Percentiles rank a stretch among this genome's conserved stretches.
Conservation (phyloP, 768 basidiomycete genomes). For the Leccinum uliginosum region DNA sequence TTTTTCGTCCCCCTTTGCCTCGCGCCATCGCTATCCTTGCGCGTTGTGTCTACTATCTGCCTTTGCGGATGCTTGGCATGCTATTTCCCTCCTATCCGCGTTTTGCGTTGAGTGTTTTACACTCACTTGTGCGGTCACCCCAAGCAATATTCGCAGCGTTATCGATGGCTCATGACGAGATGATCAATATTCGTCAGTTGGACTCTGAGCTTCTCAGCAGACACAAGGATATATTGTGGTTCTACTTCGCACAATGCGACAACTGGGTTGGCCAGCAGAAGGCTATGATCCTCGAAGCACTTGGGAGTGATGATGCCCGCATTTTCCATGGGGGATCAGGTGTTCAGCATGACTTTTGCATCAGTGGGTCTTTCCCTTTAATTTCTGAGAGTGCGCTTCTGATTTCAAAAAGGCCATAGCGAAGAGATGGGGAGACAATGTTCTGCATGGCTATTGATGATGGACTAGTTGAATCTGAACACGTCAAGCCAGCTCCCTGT, state of each 20-base stretch:
- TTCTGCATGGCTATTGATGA: conserved; percentile 35
- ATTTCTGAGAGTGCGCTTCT: background rate
- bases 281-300: conserved; percentile 36
- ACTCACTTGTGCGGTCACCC: conserved; percentile 48
- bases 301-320: conserved; percentile 34
- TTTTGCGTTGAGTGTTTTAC: conserved; percentile 42
- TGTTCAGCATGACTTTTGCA: conserved; percentile 71
- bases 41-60: conserved; percentile 32
- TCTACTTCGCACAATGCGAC: conserved; percentile 62
- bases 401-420: conserved; percentile 42
- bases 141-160: conserved; percentile 49
- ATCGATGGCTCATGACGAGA: conserved; percentile 65
- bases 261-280: conserved; percentile 66
- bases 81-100: conserved; percentile 51
- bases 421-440: conserved; percentile 48
- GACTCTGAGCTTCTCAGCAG: conserved; percentile 44
- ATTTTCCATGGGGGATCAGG: conserved; percentile 43
- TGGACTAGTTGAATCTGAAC: background rate
- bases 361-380: conserved; percentile 43
- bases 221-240: conserved; percentile 37
- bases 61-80: conserved; percentile 40
- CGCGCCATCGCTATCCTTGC: conserved; percentile 43
- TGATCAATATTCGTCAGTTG: conserved; percentile 51
- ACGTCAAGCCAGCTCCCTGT: no score
- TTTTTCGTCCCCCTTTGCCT: conserved; percentile 46